Base-by-base conservation (phyloP, 768 basidiomycete genomes). In the Boletus speciosus region DNA sequence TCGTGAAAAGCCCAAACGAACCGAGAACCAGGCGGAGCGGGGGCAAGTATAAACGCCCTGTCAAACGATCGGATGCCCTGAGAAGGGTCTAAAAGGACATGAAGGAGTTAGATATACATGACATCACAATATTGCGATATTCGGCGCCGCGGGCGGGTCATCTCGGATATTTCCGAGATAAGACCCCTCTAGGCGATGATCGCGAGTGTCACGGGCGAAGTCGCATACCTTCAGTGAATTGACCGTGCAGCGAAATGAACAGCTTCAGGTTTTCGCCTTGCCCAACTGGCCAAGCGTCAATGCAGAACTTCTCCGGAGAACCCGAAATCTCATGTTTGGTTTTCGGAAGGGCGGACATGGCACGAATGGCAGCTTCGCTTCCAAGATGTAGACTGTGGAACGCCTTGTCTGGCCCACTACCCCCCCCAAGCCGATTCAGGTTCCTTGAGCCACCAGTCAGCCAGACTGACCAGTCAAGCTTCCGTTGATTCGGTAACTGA, bases 1-100 rank as follows among this genome's bases (percentile, higher is more conserved):
- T 31, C 34, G 54, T 16, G 37, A 21, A 46, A 45, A 52, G 23
- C 5, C 19, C 16, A 27, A 42, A 80, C 93, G 59, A 71, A 96
- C 94, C 85, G 76, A 61, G 95, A 94, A 27, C 86, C 89, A 48
- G 87, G 84, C 25, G 84, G 72, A 3, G 94, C 87, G 37, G 89
- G 88, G 5, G 85, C 84, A 25, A 99, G 76, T 51, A 98, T 80
- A 66, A 98, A 95, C 0, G 91, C 86, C 53, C 97, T 81, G 67
- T 97, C 93, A 71, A 99, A 99, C 21, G 94, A 96, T 43, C 96
- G 83, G 23, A 93, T 73, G 11, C 93, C 94, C 50, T 83, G 82
- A 9, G 83, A 76, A 27, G 87, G 85, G 60, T 81, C 87, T 90
- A 55, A 45, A 57, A 54, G 55, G 35, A 59, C 29, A 36, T 39